Evolutionary conservation across 2,329 filamentous ascomycete genomes (phyloP), one percentile per base, ranked within the genome.

Genomic region (Trichoderma citrinoviride): DNA sequence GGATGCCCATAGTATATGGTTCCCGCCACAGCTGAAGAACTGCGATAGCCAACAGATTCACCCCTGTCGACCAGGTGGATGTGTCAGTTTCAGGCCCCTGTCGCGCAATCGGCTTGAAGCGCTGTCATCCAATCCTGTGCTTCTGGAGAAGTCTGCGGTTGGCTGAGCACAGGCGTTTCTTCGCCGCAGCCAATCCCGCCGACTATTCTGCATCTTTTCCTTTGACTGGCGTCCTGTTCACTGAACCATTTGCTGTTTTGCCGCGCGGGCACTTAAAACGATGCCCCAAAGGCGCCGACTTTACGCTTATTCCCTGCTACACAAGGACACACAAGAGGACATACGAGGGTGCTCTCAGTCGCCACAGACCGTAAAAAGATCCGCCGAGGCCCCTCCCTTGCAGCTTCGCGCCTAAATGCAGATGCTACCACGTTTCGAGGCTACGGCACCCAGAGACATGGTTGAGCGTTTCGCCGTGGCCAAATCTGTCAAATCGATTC

Each of bases 211-310:
- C 33, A 37, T 10, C 33, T 37, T 37, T 14, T 37, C 12, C 12
- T 12, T 37, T 37, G 33, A 14, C 3, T 12, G 33, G 14, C 14
- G 33, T 3, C 33, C 33, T 33, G 3, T 14, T 37, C 14, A 5
- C 10, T 37, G 33, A 14, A 14, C 33, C 8, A 37, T 43, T 43
- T 40, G 27, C 29, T 29, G 14, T 41, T 33, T 53, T 44, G 47
- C 58, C 58, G 58, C 58, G 58, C 58, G 37, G 58, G 14, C 58
- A 33, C 21, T 29, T 44, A 37, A 61, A 61, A 61, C 58, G 40
- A 46, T 8, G 29, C 27, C 21, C 44, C 44, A 8, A 21, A 50
- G 15, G 56, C 8, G 25, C 23, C 7, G 33, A 6, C n/a, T 8
- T 50, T 53, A 41, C 33, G 29, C 23, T 29, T n/a, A n/a, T 60